These are phyloP conservation scores for Curvularia sp. DNA, from an alignment of 2,329 filamentous ascomycete species.

Conservation along the genomic window DNA sequence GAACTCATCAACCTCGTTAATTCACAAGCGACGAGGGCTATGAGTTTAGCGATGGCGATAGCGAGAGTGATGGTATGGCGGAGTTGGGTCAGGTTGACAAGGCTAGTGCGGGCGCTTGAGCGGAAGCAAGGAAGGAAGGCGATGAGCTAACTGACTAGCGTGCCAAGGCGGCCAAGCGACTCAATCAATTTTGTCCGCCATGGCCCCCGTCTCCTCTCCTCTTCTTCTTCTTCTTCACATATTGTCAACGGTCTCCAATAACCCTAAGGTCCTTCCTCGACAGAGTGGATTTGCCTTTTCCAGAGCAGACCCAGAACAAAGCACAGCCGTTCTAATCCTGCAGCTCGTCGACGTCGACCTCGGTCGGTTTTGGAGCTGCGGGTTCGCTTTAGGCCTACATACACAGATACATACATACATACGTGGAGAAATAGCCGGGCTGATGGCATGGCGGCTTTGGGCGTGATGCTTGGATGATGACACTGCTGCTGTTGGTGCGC, in stretches of 20 bases:
- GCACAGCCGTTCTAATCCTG: constrained; percentile 53
- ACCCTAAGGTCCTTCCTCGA: constrained; percentile 37
- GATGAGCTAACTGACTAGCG: constrained; percentile 10
- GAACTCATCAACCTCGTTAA: not conserved
- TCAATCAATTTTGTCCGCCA: constrained; percentile 11
- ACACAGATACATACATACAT: not conserved
- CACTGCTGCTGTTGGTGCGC: not conserved
- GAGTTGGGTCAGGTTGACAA: not conserved
- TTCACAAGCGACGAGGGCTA: not conserved
- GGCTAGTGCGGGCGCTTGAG: not conserved
- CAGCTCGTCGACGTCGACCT: constrained; percentile 46
- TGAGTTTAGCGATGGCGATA: not conserved
- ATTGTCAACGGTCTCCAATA: constrained; percentile 41
- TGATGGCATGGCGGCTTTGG: not conserved
- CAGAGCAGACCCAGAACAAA: constrained; percentile 47
- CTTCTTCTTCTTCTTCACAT: constrained; percentile 35
- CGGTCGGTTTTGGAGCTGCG: constrained; percentile 46
- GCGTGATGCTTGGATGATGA: not conserved
- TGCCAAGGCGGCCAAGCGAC: constrained; percentile 8
- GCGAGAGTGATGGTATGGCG: not conserved
- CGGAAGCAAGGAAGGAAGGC: not conserved
- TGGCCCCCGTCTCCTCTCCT: constrained; percentile 15
- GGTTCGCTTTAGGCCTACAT: constrained; percentile 54
- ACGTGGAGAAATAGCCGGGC: not conserved
- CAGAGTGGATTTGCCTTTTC: constrained; percentile 40